A percentile compares a stretch with the other conserved stretches of the same genome.
Conservation (phyloP, 768 basidiomycete genomes). For the Xerocomellus amylosporus region DNA sequence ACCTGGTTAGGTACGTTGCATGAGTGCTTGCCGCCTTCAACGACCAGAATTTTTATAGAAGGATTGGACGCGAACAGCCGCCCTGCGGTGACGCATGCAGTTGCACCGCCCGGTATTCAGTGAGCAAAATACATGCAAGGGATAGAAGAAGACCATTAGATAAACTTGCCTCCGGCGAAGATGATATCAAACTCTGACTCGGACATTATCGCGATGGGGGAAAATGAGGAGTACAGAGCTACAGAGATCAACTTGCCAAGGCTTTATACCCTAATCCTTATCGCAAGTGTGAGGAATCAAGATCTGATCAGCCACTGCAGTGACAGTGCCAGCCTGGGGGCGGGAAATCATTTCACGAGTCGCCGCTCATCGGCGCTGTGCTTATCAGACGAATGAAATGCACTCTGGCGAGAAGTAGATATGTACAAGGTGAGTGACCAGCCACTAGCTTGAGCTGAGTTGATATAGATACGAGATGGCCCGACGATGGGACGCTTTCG, state of each 20-base stretch:
- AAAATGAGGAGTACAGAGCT: neutral
- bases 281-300: too few species aligned
- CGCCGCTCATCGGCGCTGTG: too few species aligned
- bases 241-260: neutral
- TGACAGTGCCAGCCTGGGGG: too few species aligned
- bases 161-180: neutral
- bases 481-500: too few species aligned
- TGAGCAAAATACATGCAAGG: neutral
- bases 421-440: too few species aligned
- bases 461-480: too few species aligned
- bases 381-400: too few species aligned
- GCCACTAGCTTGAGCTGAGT: too few species aligned
- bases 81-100: neutral
- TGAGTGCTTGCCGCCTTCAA: neutral
- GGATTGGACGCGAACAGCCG: neutral
- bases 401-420: too few species aligned
- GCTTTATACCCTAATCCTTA: neutral
- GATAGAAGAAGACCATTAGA: neutral
- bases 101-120: neutral
- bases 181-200: neutral
- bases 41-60: neutral
- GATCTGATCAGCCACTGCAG: too few species aligned
- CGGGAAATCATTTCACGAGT: too few species aligned
- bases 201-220: neutral
- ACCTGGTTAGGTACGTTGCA: neutral